phyloP scores from a whole-genome alignment of 495 filamentous ascomycete genomes.

The Neurospora pannonica region DNA sequence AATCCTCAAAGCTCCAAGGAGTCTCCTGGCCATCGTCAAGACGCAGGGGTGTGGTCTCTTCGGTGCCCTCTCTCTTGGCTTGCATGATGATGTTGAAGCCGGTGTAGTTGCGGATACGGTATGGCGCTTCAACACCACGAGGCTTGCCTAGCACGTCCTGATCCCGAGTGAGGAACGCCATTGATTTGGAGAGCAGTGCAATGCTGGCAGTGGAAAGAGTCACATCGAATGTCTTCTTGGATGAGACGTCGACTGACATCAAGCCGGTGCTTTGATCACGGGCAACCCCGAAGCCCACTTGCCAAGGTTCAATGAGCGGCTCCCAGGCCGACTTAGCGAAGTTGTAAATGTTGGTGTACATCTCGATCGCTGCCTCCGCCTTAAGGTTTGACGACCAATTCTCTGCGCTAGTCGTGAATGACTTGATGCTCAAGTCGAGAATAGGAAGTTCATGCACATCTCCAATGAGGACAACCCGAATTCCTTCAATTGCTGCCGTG shows the following conservation, averaged over 20 bases:
- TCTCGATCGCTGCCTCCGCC: slow-evolving; percentile 81
- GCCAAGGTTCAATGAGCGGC: slow-evolving; percentile 92
- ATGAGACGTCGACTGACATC: slow-evolving; percentile 75
- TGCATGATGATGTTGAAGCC: slow-evolving; percentile 82
- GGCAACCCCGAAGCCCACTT: slow-evolving; percentile 81
- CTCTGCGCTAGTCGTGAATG: slow-evolving; percentile 69
- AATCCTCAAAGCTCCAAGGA: slow-evolving; percentile 94
- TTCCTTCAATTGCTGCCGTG: slow-evolving; percentile 72
- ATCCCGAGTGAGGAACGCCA: slow-evolving; percentile 78
- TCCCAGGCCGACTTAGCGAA: slow-evolving; percentile 99
- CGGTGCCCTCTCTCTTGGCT: slow-evolving; percentile 56
- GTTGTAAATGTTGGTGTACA: slow-evolving; percentile 94
- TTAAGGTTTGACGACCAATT: slow-evolving; percentile 87
- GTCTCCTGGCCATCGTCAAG: slow-evolving; percentile 81
- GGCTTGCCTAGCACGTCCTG: slow-evolving; percentile 94
- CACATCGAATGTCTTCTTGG: slow-evolving; percentile 80
- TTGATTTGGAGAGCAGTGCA: slow-evolving; percentile 83
- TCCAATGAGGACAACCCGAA: slow-evolving; percentile 87
- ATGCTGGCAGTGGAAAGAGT: slow-evolving; percentile 92
- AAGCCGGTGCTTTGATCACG: slow-evolving; percentile 65
- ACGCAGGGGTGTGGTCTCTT: slow-evolving; percentile 56
- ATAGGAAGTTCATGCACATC: slow-evolving; percentile 92
- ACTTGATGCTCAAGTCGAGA: slow-evolving; percentile 87
- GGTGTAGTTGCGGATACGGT: slow-evolving; percentile 88
- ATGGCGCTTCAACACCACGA: slow-evolving; percentile 82